phyloP scores from a whole-genome alignment of 192 early-diverging fungal species.

The Gamsiella multidivaricata region DNA sequence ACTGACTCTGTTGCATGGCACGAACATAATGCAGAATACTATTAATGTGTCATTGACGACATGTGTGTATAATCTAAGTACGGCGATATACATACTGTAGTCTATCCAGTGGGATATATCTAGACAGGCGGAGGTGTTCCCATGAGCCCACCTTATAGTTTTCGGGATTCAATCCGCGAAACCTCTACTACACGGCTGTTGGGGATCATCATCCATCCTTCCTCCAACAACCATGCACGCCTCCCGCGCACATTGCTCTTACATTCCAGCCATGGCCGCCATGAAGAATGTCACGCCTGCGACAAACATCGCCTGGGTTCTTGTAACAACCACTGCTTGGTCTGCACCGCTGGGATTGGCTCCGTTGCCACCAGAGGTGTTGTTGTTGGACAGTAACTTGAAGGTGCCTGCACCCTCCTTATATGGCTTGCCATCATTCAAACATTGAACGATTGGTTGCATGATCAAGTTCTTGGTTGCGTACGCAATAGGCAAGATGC shows the following conservation, averaged over 20 bases:
- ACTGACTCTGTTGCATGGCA: too few species aligned
- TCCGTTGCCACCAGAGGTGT: neutral
- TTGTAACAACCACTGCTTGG: neutral
- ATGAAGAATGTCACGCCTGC: neutral
- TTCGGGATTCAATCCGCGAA: too few species aligned
- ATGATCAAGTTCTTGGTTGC: constrained; percentile 25
- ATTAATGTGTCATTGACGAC: too few species aligned
- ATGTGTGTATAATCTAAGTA: too few species aligned
- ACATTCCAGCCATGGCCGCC: neutral
- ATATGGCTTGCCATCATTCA: constrained; percentile 50
- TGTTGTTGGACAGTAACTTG: constrained; percentile 7
- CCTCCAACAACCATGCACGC: too few species aligned
- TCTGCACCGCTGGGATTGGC: neutral
- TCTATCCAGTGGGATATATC: too few species aligned
- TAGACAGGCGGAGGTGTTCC: too few species aligned
- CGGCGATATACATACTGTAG: too few species aligned
- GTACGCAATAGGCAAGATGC: constrained; percentile 32
- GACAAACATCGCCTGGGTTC: neutral
- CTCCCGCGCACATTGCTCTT: too few species aligned
- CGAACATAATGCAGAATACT: too few species aligned
- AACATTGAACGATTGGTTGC: constrained; percentile 46
- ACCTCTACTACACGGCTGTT: too few species aligned
- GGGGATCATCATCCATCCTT: neutral
- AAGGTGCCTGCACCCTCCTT: constrained; percentile 45
- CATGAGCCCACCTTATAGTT: too few species aligned